phyloP scores from a whole-genome alignment of 305 asterid genomes.

The Coffea humblotiana region DNA sequence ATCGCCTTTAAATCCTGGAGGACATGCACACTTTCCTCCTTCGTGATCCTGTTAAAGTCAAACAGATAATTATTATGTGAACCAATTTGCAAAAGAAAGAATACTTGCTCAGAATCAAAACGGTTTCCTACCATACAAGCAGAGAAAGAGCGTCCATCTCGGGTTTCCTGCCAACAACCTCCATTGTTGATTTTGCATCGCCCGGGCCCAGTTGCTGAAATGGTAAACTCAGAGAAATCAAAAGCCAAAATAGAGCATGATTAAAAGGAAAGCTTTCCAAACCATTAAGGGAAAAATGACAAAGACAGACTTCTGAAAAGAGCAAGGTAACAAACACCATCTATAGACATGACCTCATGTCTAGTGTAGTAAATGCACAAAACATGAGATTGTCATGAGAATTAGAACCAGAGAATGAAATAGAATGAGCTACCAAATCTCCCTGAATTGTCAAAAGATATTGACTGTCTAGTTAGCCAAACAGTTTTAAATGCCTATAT shows the following conservation, averaged over 20 bases:
- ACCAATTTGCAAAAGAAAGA: constrained; percentile 15
- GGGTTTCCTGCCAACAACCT: constrained; percentile 89
- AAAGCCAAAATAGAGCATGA: background rate
- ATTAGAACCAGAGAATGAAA: background rate
- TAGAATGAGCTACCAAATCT: background rate
- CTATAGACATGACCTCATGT: background rate
- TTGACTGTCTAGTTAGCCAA: background rate
- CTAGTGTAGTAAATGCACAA: background rate
- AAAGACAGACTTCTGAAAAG: background rate
- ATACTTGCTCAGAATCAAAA: constrained; percentile 12
- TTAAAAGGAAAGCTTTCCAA: background rate
- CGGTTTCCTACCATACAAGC: constrained; percentile 58
- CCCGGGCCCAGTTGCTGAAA: constrained; percentile 93
- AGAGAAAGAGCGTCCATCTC: constrained; percentile 64
- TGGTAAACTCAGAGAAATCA: constrained; percentile 24
- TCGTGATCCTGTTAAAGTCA: constrained; percentile 45
- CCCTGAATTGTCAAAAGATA: background rate
- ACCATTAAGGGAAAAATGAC: background rate
- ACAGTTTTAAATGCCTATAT: background rate
- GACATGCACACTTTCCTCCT: constrained; percentile 61
- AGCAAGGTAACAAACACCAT: background rate
- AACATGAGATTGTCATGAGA: background rate
- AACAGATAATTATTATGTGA: constrained; percentile 17
- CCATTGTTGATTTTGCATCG: constrained; percentile 86
- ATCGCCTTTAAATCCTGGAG: constrained; percentile 72